Conservation (phyloP, 805 yeast genomes). For the Candida khao-thaluensis region DNA sequence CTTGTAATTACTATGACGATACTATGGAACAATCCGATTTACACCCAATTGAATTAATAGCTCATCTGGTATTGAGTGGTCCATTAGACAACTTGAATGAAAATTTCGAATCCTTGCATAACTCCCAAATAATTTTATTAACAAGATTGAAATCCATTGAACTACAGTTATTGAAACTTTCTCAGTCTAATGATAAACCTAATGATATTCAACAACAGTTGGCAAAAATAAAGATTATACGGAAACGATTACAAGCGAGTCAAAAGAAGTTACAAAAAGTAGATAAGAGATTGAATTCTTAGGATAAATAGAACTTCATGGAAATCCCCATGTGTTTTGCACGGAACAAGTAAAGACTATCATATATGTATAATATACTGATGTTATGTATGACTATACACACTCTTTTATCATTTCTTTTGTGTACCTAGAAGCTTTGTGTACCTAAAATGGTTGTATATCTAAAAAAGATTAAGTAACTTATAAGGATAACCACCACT, state of each 20-base stretch:
- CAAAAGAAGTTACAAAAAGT: conserved; percentile 27
- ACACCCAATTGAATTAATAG: conserved; percentile 60
- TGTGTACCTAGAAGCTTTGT: no score
- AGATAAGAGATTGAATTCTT: conserved; percentile 6
- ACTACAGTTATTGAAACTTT: conserved; percentile 26
- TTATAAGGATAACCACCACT: conserved; percentile 74
- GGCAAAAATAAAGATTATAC: conserved; percentile 27
- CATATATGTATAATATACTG: no score
- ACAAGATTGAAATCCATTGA: conserved; percentile 48
- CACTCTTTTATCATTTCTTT: no score
- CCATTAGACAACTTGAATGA: conserved; percentile 52
- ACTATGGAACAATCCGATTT: conserved; percentile 28
- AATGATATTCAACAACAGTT: conserved; percentile 21
- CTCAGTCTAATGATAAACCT: conserved; percentile 16
- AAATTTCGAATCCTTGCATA: conserved; percentile 51
- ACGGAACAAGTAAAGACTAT: no score
- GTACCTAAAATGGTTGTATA: no score
- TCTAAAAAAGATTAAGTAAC: conserved; percentile 27
- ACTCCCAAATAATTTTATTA: conserved; percentile 54
- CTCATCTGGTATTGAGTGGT: conserved; percentile 54
- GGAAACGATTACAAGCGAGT: conserved; percentile 28
- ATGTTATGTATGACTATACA: no score
- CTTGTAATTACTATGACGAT: not conserved
- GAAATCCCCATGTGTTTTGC: no score
- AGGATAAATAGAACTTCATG: no score